Base-by-base conservation (phyloP, 768 basidiomycete genomes). In the Tubosaeta sp. region DNA sequence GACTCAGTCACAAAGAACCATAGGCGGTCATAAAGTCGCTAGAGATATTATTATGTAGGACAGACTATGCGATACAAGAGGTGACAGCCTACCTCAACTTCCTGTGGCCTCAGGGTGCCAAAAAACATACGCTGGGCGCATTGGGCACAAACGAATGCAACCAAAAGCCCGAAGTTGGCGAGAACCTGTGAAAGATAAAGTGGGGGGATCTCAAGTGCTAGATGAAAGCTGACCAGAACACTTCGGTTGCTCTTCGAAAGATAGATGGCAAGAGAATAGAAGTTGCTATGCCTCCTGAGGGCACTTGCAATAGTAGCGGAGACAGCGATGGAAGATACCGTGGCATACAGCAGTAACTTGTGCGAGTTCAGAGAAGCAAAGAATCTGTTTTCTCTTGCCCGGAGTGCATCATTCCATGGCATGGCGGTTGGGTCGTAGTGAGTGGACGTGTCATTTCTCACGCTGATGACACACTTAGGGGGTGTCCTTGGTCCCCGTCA, bases 1-100 rank as follows among this genome's bases (percentile, higher is more conserved):
- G 92, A 95, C 68, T 99, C 97, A 1, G 97, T 98, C 46, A 98
- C 81, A 72, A 97, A 97, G 74, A 95, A 94, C 95, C 97, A 98
- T 29, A 92, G 81, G 57, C 91, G 81, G 66, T 98, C 95, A 68
- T 97, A 97, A 1, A 99, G 77, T 27, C 95, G 87, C 95, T 99
- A 64, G 16, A 31, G 27, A n/a, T 14, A 48, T n/a, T 6, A 48
- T 54, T 42, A 43, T 22, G 43, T 12, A 27, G 25, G 6, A 7
- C 26, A 7, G n/a, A 45, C 33, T 16, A 3, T 46, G 35, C 43
- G 32, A 37, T 27, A 32, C 27, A 13, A 17, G 41, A 5, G 56
- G 22, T 38, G 37, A 26, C 19, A 10, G 66, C 80, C 43, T 65
- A 92, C 95, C 83, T 99, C 95, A 41, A 97, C 78, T 72, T 99